These are phyloP conservation scores for Chenopodium berlandieri DNA, from an alignment of 148 eudicot species.

Conservation along the genomic window DNA sequence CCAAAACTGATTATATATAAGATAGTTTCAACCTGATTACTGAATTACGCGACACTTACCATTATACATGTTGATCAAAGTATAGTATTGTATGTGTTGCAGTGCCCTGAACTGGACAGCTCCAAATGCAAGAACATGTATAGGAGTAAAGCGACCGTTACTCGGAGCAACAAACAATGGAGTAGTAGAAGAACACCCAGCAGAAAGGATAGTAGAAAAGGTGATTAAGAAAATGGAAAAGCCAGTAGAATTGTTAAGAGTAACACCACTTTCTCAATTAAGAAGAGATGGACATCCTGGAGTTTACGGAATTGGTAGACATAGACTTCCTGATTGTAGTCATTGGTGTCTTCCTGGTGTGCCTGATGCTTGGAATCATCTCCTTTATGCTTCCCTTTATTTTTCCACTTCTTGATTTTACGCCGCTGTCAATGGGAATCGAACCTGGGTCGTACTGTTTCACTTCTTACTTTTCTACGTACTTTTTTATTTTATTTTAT, in stretches of 20 bases:
- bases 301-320: conserved; percentile 37
- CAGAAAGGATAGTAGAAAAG: conserved; percentile 39
- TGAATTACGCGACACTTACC: too few species aligned
- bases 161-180: conserved; percentile 15
- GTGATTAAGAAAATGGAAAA: conserved; percentile 34
- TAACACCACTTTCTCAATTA: conserved; percentile 44
- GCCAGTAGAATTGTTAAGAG: conserved; percentile 34
- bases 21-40: too few species aligned
- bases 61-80: conserved; percentile 2
- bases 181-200: conserved; percentile 23
- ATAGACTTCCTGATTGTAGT: conserved; percentile 46
- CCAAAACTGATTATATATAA: too few species aligned
- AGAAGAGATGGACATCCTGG: conserved; percentile 61
- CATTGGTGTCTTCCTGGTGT: conserved; percentile 74
- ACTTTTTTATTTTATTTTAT: too few species aligned
- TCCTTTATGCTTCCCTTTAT: conserved; percentile 35
- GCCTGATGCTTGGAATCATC: conserved; percentile 65
- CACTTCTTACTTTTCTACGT: too few species aligned
- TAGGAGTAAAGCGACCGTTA: conserved; percentile 33
- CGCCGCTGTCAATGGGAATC: too few species aligned
- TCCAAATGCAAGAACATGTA: conserved; percentile 33
- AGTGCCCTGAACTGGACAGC: too few species aligned
- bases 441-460: too few species aligned
- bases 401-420: too few species aligned
- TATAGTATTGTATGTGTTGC: neutral